Percentiles rank a stretch among this genome's conserved stretches.
phyloP scores from a whole-genome alignment of 1,284 basidiomycete species.

The Mycosarcoma maydis region DNA sequence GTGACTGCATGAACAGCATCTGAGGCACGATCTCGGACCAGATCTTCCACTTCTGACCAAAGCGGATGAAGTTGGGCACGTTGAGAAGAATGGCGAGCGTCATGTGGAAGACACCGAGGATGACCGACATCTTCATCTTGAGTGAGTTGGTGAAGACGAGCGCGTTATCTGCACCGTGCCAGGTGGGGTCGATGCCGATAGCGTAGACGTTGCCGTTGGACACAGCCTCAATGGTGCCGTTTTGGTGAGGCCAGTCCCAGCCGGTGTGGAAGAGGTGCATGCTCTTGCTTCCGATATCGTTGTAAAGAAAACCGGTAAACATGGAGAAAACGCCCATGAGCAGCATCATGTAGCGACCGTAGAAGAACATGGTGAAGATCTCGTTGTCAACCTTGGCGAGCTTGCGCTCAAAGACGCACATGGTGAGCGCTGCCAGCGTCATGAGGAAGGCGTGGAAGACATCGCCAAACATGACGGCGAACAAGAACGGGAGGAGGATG shows the following conservation, averaged over 20 bases:
- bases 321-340: conserved; percentile 93
- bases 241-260: conserved; percentile 79
- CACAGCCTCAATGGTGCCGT: conserved; percentile 58
- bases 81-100: conserved; percentile 96
- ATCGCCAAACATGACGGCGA: conserved; percentile 99
- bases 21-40: conserved; percentile 96
- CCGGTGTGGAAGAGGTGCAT: conserved; percentile 88
- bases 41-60: conserved; percentile 85
- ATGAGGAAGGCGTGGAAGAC: conserved; percentile 94
- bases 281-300: conserved; percentile 97
- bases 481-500: conserved; percentile 96
- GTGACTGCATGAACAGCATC: conserved; percentile 94
- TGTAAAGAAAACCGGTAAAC: conserved; percentile 97
- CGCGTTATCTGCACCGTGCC: conserved; percentile 92
- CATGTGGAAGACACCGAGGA: conserved; percentile 98
- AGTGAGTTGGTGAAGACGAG: conserved; percentile 97
- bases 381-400: conserved; percentile 82
- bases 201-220: conserved; percentile 78
- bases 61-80: conserved; percentile 92
- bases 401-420: conserved; percentile 86
- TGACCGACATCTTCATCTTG: conserved; percentile 99
- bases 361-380: conserved; percentile 92
- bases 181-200: conserved; percentile 92
- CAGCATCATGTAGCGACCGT: conserved; percentile 96
- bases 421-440: conserved; percentile 78